Base-by-base conservation (phyloP, 176 grass and related monocot genomes). In the bread wheat (Triticum aestivum) region DNA sequence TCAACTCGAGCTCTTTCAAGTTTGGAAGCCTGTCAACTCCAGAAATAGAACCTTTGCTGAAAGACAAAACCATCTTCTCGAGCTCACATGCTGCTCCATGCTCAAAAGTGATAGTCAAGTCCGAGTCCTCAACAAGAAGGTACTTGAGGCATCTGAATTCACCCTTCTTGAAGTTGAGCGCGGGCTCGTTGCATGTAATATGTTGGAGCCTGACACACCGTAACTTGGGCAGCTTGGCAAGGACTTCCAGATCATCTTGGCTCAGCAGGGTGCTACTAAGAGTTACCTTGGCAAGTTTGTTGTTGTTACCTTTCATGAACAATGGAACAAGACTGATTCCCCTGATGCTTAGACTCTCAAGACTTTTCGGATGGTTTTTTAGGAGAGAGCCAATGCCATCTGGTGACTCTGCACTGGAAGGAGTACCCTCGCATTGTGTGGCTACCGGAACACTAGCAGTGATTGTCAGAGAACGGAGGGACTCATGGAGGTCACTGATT, bases 231-330 rank as follows among this genome's bases (percentile, higher is more conserved):
- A 91, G 77, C 15, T 76, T 1, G 2, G 34, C 6, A 58, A 58
- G 52, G 52, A 8, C 52, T 58, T 58, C 0, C 6, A 58, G 6
- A 58, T 58, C 52, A 20, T 68, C 2, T 14, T 77, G 21, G 1
- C 1, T 67, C 24, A 91, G 4, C 2, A 0, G 3, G 11, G 86
- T 85, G 1, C 7, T 8, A 1, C 17, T 34, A 7, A 91, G 54
- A 65, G 85, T 80, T 26, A 91, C 54, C 24, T 91, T 88, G 5
- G 15, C 5, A 32, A 91, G 81, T 26, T 15, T 0, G 0, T 8
- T 17, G 10, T 20, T 20, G 0, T 2, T 1, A 35, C 1, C 0
- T 37, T 10, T 27, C 0, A 1, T 0, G 0, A 82, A 4, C 14
- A 56, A 51, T 75, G 20, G 24, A 51, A 54, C 29, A 23, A 69